Evolutionary conservation across 768 basidiomycete genomes (phyloP).

Genomic region (Russula lepida): DNA sequence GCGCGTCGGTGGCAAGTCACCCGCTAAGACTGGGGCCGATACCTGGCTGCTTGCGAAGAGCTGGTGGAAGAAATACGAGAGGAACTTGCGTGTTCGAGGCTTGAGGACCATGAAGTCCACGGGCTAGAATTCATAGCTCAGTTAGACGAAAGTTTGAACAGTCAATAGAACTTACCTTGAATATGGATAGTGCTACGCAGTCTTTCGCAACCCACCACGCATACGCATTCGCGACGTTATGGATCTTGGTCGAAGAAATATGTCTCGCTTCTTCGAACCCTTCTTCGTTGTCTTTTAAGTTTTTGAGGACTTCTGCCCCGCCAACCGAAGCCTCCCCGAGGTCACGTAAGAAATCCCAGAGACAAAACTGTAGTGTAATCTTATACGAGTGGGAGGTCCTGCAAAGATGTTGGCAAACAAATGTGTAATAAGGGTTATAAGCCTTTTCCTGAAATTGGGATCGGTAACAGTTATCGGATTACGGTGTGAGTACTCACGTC

Average conservation of each 20-base stretch:
- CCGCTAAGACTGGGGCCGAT: constrained; percentile 49
- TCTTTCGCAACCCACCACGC: constrained; percentile 94
- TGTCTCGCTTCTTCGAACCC: constrained; percentile 40
- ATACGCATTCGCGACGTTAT: constrained; percentile 76
- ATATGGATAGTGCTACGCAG: constrained; percentile 57
- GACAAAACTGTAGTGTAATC: constrained; percentile 87
- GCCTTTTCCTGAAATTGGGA: constrained; percentile 55
- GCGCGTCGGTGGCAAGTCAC: constrained; percentile 36
- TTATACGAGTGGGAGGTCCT: constrained; percentile 72
- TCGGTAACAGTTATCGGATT: constrained; percentile 4
- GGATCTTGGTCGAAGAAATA: constrained; percentile 48
- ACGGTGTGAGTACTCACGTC: constrained; percentile 46
- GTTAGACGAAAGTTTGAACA: not conserved
- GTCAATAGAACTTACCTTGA: constrained; percentile 55
- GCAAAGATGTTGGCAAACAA: constrained; percentile 81
- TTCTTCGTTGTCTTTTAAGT: constrained; percentile 39
- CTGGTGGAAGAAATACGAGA: constrained; percentile 59
- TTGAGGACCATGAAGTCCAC: constrained; percentile 78
- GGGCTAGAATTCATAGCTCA: constrained; percentile 42
- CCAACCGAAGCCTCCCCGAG: constrained; percentile 80
- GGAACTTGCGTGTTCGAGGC: constrained; percentile 52
- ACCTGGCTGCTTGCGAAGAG: constrained; percentile 71
- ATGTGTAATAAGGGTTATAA: constrained; percentile 94
- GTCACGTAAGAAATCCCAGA: constrained; percentile 96
- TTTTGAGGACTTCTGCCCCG: constrained; percentile 68